These are phyloP conservation scores for Yamagishiella unicocca DNA, from an alignment of 139 green algal genomes.

Conservation along the genomic window DNA sequence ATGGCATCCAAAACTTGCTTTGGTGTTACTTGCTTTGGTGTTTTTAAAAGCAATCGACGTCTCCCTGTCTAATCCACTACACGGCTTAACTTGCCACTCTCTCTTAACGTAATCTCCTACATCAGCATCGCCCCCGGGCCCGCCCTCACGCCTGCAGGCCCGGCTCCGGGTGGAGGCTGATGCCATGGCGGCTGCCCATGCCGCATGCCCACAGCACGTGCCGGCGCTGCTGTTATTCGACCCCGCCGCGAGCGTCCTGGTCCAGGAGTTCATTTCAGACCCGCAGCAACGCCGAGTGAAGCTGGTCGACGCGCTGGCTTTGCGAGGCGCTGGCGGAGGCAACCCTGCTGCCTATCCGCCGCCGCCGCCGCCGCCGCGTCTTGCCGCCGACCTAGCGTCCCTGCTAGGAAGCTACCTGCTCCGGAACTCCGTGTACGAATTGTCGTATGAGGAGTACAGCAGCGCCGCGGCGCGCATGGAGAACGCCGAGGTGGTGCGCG, in stretches of 20 bases:
- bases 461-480: background rate
- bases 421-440: background rate
- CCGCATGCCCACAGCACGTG: slow-evolving; percentile 49
- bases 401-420: slow-evolving; percentile 43
- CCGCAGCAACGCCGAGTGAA: background rate
- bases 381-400: slow-evolving; percentile 32
- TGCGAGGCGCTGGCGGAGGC: background rate
- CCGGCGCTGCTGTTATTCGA: slow-evolving; percentile 55
- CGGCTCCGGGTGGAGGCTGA: slow-evolving; percentile 53
- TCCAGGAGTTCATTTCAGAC: slow-evolving; percentile 40
- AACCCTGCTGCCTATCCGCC: background rate
- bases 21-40: too few species aligned
- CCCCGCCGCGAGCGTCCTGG: slow-evolving; percentile 39
- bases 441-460: background rate
- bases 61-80: background rate
- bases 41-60: background rate
- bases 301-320: slow-evolving; percentile 3
- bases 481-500: slow-evolving; percentile 52
- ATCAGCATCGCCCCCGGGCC: background rate
- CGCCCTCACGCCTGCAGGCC: slow-evolving; percentile 4
- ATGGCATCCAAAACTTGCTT: background rate
- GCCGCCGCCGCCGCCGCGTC: background rate
- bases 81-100: background rate
- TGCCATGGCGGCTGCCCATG: slow-evolving; percentile 46
- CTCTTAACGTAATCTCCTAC: background rate